Evolutionary conservation across 164 flowering plant species (phyloP).

Genomic region (Stephania japonica): DNA sequence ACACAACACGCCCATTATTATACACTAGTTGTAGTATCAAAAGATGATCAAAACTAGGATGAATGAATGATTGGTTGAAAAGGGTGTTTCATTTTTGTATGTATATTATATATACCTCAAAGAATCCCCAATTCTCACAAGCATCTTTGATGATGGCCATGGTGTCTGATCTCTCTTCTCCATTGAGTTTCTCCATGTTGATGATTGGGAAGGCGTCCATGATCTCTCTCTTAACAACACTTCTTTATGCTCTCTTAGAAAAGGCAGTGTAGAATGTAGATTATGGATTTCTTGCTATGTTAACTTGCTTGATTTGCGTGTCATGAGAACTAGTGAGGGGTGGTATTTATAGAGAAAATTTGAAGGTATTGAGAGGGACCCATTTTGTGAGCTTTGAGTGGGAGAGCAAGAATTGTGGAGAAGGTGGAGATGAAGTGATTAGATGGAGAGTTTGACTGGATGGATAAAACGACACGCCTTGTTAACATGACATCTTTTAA

Average conservation of each 20-base stretch:
- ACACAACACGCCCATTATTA: not conserved
- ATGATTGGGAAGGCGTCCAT: conserved; percentile 69
- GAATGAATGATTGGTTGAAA: not conserved
- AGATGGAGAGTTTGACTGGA: not conserved
- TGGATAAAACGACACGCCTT: conserved; percentile 1
- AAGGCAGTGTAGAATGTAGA: not conserved
- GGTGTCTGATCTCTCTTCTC: conserved; percentile 51
- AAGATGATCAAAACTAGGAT: not conserved
- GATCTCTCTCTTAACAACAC: conserved; percentile 4
- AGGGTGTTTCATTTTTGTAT: not conserved
- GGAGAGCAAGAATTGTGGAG: not conserved
- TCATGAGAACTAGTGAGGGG: not conserved
- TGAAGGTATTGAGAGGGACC: not conserved
- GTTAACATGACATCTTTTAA: not conserved
- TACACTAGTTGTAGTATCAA: not conserved
- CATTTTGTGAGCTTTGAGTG: not conserved
- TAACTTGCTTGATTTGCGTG: not conserved
- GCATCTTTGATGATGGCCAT: conserved; percentile 70
- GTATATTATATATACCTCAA: conserved; percentile 50
- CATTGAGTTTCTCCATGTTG: conserved; percentile 65
- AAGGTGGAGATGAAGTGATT: not conserved
- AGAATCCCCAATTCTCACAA: conserved; percentile 96
- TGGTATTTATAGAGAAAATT: not conserved
- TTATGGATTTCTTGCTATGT: not conserved
- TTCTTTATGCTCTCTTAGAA: not conserved